These are phyloP conservation scores for Talaromyces thailandensis DNA, from an alignment of 495 filamentous ascomycete species.

Conservation along the genomic window DNA sequence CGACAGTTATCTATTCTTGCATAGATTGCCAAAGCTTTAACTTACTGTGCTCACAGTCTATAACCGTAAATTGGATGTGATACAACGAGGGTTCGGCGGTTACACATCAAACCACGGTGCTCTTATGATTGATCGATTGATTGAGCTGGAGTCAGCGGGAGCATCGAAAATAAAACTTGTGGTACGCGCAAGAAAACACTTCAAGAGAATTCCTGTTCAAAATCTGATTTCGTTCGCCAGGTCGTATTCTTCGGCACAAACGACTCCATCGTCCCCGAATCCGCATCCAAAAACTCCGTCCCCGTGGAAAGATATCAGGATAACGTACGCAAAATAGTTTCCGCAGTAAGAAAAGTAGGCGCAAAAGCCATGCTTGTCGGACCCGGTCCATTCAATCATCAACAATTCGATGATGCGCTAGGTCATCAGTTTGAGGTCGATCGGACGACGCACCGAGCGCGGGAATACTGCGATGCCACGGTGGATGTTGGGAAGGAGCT, in stretches of 20 bases:
- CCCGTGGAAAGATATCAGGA: conserved; percentile 60
- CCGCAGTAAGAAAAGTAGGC: not conserved
- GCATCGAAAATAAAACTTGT: conserved; percentile 53
- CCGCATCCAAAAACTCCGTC: conserved; percentile 50
- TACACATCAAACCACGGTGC: conserved; percentile 58
- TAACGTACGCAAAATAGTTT: conserved; percentile 58
- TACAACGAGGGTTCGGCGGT: conserved; percentile 61
- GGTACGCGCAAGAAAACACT: conserved; percentile 32
- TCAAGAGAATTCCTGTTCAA: not conserved
- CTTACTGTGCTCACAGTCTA: conserved; percentile 34
- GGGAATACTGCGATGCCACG: not conserved
- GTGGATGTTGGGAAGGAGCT: not conserved
- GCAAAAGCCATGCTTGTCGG: not conserved
- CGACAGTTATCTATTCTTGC: not conserved
- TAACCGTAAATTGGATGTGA: conserved; percentile 53
- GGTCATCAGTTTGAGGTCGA: not conserved
- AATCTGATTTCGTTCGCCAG: conserved; percentile 24
- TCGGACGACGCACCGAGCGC: not conserved
- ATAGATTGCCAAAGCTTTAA: not conserved
- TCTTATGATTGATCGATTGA: conserved; percentile 45
- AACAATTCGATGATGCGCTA: not conserved
- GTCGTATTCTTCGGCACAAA: conserved; percentile 80
- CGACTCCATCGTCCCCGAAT: conserved; percentile 57
- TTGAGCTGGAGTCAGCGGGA: conserved; percentile 37
- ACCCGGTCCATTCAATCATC: not conserved